A percentile compares a stretch with the other conserved stretches of the same genome.
phyloP scores from a whole-genome alignment of 257 asterid genomes.

The Solanum pinnatisectum region DNA sequence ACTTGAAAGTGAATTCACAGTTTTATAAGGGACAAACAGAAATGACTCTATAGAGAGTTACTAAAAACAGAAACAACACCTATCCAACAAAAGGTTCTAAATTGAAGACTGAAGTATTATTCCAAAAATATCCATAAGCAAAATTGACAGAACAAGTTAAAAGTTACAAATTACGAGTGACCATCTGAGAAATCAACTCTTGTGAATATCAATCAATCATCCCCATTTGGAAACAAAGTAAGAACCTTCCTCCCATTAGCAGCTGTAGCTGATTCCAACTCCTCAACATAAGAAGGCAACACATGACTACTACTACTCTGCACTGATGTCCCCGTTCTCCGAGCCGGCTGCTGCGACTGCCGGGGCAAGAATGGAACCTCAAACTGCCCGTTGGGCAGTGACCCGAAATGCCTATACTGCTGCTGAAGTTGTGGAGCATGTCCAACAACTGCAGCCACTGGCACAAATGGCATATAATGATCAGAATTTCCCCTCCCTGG shows the following conservation, averaged over 20 bases:
- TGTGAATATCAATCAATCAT: constrained; percentile 33
- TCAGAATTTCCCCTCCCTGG: constrained; percentile 46
- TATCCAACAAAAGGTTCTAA: constrained; percentile 9
- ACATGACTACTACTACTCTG: constrained; percentile 20
- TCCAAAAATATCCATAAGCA: constrained; percentile 3
- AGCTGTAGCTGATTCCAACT: constrained; percentile 39
- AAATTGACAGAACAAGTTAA: constrained; percentile 1
- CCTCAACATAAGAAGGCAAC: constrained; percentile 37
- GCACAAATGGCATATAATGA: constrained; percentile 46
- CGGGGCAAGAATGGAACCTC: constrained; percentile 41
- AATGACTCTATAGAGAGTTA: not conserved
- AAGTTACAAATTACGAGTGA: constrained; percentile 1
- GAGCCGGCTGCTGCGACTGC: constrained; percentile 41
- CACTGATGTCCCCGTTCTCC: constrained; percentile 51
- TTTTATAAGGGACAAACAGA: not conserved
- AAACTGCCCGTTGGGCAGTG: constrained; percentile 42
- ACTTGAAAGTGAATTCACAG: constrained; percentile 5
- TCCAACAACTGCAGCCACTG: constrained; percentile 33
- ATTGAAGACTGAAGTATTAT: constrained; percentile 8
- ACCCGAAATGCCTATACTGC: constrained; percentile 37
- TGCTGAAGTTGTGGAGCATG: constrained; percentile 26
- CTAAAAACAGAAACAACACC: constrained; percentile 11
- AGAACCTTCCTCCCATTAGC: constrained; percentile 60
- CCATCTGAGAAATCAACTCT: not conserved
- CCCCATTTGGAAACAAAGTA: constrained; percentile 72